Percentiles rank a stretch among this genome's conserved stretches.
These are phyloP conservation scores for Talaromyces sp. DNA, from an alignment of 2,329 filamentous ascomycete genomes.

Conservation along the genomic window DNA sequence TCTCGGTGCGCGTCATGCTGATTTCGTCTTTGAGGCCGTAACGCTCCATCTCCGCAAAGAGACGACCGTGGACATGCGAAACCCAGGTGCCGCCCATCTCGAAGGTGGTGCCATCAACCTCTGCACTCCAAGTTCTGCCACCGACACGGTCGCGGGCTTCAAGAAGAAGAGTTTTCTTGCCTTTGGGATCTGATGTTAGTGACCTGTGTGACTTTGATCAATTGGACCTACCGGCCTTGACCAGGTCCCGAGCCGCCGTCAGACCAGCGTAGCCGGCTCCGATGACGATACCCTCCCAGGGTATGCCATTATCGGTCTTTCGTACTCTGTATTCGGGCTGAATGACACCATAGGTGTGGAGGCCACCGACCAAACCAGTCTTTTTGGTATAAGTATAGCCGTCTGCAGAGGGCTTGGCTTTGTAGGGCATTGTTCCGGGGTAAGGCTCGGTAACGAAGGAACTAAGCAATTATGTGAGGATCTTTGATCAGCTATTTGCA, in stretches of 20 bases:
- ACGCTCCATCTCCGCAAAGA: slow-evolving; percentile 40
- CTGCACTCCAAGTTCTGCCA: slow-evolving; percentile 40
- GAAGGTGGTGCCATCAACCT: slow-evolving; percentile 34
- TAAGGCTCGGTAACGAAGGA: not conserved
- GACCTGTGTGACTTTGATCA: not conserved
- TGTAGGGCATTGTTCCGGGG: slow-evolving; percentile 7
- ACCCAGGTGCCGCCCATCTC: slow-evolving; percentile 50
- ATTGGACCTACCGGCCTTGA: slow-evolving; percentile 16
- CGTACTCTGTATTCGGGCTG: slow-evolving; percentile 9
- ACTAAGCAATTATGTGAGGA: not conserved
- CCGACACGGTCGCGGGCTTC: slow-evolving; percentile 48
- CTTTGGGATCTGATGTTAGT: slow-evolving; percentile 13
- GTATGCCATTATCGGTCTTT: not conserved
- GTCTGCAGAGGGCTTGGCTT: slow-evolving; percentile 11
- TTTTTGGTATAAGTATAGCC: slow-evolving; percentile 11
- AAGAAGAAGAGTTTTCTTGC: slow-evolving; percentile 39
- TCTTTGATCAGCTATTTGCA: not conserved
- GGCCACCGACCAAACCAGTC: slow-evolving; percentile 13
- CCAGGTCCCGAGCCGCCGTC: slow-evolving; percentile 25
- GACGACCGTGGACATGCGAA: slow-evolving; percentile 37
- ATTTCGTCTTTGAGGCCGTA: slow-evolving; percentile 40
- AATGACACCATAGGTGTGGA: slow-evolving; percentile 10
- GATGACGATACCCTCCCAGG: slow-evolving; percentile 24
- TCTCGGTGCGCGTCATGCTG: slow-evolving; percentile 16
- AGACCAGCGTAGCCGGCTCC: slow-evolving; percentile 30